phyloP scores from a whole-genome alignment of 768 basidiomycete species.

The Kwoniella dejecticola region DNA sequence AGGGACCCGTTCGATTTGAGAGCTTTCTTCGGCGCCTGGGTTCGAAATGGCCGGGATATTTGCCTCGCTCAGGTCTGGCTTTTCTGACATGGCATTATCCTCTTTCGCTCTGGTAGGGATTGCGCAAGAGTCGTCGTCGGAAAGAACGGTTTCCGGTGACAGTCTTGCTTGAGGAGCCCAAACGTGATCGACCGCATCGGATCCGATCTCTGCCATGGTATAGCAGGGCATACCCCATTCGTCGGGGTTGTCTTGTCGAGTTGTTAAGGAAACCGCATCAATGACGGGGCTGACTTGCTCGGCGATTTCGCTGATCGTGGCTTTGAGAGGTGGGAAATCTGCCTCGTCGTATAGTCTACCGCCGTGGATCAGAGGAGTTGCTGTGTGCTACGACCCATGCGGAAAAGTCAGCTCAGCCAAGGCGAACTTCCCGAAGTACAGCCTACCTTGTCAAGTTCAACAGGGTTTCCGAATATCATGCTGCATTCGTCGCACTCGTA shows the following conservation, averaged over 20 bases:
- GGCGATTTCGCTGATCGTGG: background rate
- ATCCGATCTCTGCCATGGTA: background rate
- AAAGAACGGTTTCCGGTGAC: background rate
- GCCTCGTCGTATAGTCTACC: background rate
- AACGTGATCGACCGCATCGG: background rate
- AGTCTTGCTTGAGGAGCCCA: slow-evolving; percentile 9
- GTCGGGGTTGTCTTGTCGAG: background rate
- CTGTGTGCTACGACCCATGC: background rate
- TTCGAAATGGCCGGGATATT: too few species aligned
- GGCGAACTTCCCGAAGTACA: background rate
- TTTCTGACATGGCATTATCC: too few species aligned
- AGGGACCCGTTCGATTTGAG: too few species aligned
- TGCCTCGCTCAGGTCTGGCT: too few species aligned
- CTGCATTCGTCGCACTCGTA: slow-evolving; percentile 3
- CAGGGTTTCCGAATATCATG: background rate
- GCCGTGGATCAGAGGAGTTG: slow-evolving; percentile 1
- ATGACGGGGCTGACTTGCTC: background rate
- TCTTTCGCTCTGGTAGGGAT: background rate
- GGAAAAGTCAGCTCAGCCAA: background rate
- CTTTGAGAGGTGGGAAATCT: slow-evolving; percentile 1
- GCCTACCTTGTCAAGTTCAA: background rate
- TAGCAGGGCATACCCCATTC: background rate
- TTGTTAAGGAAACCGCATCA: too few species aligned
- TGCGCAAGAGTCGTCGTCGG: background rate
- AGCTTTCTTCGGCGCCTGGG: too few species aligned